These are phyloP conservation scores for Microsporum ferrugineum DNA, from an alignment of 2,329 filamentous ascomycete genomes.

Conservation along the genomic window DNA sequence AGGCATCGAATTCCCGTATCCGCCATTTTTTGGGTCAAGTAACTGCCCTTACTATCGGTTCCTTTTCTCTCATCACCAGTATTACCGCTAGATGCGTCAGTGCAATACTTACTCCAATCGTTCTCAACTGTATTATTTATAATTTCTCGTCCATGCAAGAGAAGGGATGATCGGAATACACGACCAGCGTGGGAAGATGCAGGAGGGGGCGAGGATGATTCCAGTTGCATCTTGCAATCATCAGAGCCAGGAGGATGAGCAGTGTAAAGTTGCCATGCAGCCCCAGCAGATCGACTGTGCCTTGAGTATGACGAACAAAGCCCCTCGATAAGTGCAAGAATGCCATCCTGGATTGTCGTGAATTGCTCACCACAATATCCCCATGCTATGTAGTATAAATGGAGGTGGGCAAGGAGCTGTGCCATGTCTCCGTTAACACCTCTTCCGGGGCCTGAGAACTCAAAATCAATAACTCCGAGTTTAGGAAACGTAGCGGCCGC, in stretches of 20 bases:
- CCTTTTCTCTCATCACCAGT: not conserved
- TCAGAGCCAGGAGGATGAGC: not conserved
- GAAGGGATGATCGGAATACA: constrained; percentile 8
- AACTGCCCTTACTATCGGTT: not conserved
- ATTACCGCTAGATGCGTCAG: not conserved
- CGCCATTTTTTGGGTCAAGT: not conserved
- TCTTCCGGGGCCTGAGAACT: constrained; percentile 8
- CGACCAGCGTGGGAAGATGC: constrained; percentile 1
- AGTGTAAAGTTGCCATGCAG: not conserved
- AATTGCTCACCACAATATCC: not conserved
- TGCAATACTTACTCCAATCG: constrained; percentile 8
- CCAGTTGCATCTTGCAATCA: not conserved
- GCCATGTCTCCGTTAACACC: constrained; percentile 9
- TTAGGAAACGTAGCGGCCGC: not conserved
- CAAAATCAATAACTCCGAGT: constrained; percentile 11
- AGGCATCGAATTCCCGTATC: not conserved
- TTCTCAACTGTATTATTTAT: constrained; percentile 11
- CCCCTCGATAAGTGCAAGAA: constrained; percentile 1
- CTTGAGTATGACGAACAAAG: constrained; percentile 7
- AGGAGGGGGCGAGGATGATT: not conserved
- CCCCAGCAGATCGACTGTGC: not conserved
- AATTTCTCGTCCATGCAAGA: constrained; percentile 8
- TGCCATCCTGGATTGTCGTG: not conserved
- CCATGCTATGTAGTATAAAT: constrained; percentile 9
- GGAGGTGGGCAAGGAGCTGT: constrained; percentile 11